Evolutionary conservation across 2,329 filamentous ascomycete genomes (phyloP).

Genomic region (Fusarium sp.): DNA sequence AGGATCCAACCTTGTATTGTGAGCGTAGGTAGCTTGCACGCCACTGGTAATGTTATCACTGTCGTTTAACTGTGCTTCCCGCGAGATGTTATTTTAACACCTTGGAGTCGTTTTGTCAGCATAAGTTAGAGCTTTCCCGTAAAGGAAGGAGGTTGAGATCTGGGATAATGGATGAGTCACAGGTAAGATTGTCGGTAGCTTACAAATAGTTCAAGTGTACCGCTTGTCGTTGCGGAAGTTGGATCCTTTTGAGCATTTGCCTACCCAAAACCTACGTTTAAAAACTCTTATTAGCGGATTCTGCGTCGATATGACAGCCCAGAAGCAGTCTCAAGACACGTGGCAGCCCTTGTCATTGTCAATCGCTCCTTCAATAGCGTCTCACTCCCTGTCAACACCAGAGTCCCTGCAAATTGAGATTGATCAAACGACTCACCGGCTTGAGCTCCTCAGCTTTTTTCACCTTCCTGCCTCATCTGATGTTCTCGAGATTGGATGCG

Average conservation of each 20-base stretch:
- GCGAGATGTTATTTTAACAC: accelerated
- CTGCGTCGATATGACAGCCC: neutral
- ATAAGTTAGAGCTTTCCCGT: accelerated
- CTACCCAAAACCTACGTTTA: accelerated
- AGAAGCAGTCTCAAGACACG: neutral
- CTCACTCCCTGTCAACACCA: neutral
- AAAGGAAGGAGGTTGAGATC: neutral
- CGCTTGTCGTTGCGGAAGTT: neutral
- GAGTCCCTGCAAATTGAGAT: slow-evolving; percentile 1
- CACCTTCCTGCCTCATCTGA: neutral
- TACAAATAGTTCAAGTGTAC: neutral
- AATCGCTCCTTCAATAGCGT: neutral
- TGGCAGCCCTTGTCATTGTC: neutral
- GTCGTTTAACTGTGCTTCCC: neutral
- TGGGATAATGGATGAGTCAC: neutral
- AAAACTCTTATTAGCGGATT: accelerated
- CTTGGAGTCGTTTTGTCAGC: accelerated
- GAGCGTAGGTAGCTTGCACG: neutral
- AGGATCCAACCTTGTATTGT: neutral
- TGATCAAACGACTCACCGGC: slow-evolving; percentile 2
- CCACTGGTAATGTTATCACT: neutral
- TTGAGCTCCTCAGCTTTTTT: slow-evolving; percentile 1
- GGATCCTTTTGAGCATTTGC: neutral
- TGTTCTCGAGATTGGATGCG: slow-evolving; percentile 2
- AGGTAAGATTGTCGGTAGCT: neutral